Base-by-base conservation (phyloP, 1,139 yeast genomes). In the Pichia cactophila region DNA sequence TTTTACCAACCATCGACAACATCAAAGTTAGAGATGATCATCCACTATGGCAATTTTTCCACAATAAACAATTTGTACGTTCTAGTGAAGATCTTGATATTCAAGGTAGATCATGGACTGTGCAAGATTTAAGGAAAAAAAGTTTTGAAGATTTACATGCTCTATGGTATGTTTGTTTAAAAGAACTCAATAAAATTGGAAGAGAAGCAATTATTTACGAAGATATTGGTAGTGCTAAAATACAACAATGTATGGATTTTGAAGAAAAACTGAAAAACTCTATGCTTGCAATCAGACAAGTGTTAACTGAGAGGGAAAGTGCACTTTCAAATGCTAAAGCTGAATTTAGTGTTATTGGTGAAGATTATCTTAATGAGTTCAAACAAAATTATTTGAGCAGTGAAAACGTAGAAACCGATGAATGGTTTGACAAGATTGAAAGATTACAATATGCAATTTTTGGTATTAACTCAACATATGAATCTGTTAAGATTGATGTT, bases 11-110 rank as follows among this genome's bases (percentile, higher is more conserved):
- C 1, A 83, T 79, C 52, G 73, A 75, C 56, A 86, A 86, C 66
- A 73, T 90, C 52, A 77, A 74, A 55, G 87, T 86, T 31, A 77
- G 82, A 26, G 94, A 85, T 14, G 86, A 86, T 63, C 98, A 92
- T 68, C 97, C 98, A 38, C 73, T 92, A 56, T 92, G 97, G 97
- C 94, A 86, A 60, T 92, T 92, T 66, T 92, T 92, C 70, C 75
- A 80, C 41, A 75, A 83, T 44, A 74, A 78, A 53, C 70, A 75
- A 58, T 80, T 81, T 56, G 69, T 84, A 55, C 76, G 97, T 58
- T 67, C 73, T 2, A 65, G 75, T 2, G 77, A 73, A 5, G 90
- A 85, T 26, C 62, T 88, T 41, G 73, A 73, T 47, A 74, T 75
- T 51, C 66, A 71, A 33, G 87, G 95, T 14, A 77, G 96, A 57